These are phyloP conservation scores for Ocimum tenuiflorum DNA, from an alignment of 257 asterid genomes.

Conservation along the genomic window DNA sequence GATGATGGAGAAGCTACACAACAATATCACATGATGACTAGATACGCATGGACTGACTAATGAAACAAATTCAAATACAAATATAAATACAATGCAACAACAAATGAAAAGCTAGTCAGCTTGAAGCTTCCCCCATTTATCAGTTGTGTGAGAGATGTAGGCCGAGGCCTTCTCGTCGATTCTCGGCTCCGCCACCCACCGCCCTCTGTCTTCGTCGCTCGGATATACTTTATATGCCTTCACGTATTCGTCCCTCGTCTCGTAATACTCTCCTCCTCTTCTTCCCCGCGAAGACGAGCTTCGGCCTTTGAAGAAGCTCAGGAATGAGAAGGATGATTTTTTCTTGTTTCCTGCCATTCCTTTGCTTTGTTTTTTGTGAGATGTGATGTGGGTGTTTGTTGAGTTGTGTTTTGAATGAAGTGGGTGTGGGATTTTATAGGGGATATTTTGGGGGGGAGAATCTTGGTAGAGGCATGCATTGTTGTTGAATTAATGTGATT, in stretches of 20 bases:
- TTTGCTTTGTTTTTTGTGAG: too few relatives aligned
- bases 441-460: neutral
- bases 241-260: conserved; percentile 21
- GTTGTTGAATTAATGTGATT: conserved; percentile 31
- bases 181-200: conserved; percentile 60
- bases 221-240: conserved; percentile 46
- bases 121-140: conserved; percentile 29
- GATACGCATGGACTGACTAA: neutral
- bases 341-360: conserved; percentile 53
- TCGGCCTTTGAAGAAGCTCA: conserved; percentile 31
- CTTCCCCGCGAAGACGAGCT: too few relatives aligned
- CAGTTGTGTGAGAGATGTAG: conserved; percentile 35
- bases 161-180: conserved; percentile 48
- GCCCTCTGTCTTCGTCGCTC: conserved; percentile 50
- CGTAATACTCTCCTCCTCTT: conserved; percentile 11
- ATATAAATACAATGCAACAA: neutral
- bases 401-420: conserved; percentile 3
- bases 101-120: neutral
- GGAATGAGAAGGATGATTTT: conserved; percentile 43
- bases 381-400: neutral
- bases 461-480: neutral
- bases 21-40: neutral
- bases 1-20: neutral
- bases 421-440: conserved; percentile 24
- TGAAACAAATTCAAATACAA: neutral